Percentiles rank a stretch among this genome's conserved stretches.
phyloP scores from a whole-genome alignment of 768 basidiomycete genomes.

The Polyporus arcularius region DNA sequence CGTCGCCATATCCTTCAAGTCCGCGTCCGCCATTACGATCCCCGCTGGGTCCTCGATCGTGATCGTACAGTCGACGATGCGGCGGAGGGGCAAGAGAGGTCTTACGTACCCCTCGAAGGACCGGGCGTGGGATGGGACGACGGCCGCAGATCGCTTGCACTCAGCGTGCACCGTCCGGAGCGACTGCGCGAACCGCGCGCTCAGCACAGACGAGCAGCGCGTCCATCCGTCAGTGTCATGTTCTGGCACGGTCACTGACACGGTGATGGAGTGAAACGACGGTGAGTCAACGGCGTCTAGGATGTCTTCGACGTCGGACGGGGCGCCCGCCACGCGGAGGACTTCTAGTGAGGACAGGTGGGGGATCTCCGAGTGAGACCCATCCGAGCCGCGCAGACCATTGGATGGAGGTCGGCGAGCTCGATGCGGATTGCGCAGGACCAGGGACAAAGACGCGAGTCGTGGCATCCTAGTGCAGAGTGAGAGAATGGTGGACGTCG shows the following conservation, averaged over 20 bases:
- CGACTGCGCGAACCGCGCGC: slow-evolving; percentile 4
- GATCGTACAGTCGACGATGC: not conserved
- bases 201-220: slow-evolving; percentile 1
- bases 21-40: slow-evolving; percentile 3
- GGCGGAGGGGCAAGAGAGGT: slow-evolving; percentile 2
- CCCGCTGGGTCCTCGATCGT: not conserved
- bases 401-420: not conserved
- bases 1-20: slow-evolving; percentile 9
- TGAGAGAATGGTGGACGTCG: slow-evolving; percentile 3
- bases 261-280: not conserved
- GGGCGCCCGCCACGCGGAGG: slow-evolving; percentile 5
- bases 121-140: not conserved
- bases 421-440: not conserved
- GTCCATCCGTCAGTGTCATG: slow-evolving; percentile 4
- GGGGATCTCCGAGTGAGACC: not conserved
- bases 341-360: not conserved
- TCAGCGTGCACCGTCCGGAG: slow-evolving; percentile 3
- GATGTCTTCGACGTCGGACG: slow-evolving; percentile 6
- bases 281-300: not conserved
- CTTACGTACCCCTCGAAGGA: slow-evolving; percentile 5
- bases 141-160: not conserved
- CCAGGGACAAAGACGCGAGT: slow-evolving; percentile 4
- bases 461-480: slow-evolving; percentile 10
- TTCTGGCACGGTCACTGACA: slow-evolving; percentile 1
- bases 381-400: not conserved